Percentiles rank a stretch among this genome's conserved stretches.
Evolutionary conservation across 2,329 filamentous ascomycete species (phyloP).

Genomic region (Alternaria sp.): DNA sequence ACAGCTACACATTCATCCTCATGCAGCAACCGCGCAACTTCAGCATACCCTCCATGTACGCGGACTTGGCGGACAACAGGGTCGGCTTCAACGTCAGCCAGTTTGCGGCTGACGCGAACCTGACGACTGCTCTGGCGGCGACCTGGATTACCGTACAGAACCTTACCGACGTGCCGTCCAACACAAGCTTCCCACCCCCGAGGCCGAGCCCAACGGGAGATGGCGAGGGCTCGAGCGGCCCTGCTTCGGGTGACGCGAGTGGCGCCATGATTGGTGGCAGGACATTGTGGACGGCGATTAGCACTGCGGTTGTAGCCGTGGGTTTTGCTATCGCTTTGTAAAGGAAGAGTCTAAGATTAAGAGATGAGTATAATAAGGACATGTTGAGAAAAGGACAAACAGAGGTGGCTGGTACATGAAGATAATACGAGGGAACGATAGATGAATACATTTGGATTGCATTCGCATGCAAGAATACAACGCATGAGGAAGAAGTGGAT

Average conservation of each 20-base stretch:
- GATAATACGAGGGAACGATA: neutral
- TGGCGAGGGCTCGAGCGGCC: neutral
- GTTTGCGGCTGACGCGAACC: conserved; percentile 43
- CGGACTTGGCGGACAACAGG: conserved; percentile 25
- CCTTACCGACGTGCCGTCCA: conserved; percentile 25
- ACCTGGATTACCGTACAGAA: conserved; percentile 51
- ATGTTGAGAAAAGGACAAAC: neutral
- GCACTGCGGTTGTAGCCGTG: conserved; percentile 23
- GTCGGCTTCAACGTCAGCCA: conserved; percentile 45
- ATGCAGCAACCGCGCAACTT: conserved; percentile 39
- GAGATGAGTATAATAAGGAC: neutral
- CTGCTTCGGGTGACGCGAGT: conserved; percentile 16
- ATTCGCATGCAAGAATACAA: neutral
- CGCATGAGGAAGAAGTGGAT: neutral
- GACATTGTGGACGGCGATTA: conserved; percentile 1
- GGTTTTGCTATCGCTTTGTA: conserved; percentile 31
- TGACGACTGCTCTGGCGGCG: conserved; percentile 41
- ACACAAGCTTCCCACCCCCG: conserved; percentile 24
- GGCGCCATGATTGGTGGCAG: conserved; percentile 11
- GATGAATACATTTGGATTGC: neutral
- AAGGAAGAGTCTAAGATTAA: neutral
- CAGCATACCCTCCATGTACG: conserved; percentile 35
- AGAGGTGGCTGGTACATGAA: neutral
- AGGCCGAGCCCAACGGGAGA: conserved; percentile 21
- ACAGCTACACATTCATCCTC: conserved; percentile 39